Evolutionary conservation across 2,329 filamentous ascomycete genomes (phyloP), one percentile per base, ranked within the genome.

Genomic region (Davidsoniella virescens): DNA sequence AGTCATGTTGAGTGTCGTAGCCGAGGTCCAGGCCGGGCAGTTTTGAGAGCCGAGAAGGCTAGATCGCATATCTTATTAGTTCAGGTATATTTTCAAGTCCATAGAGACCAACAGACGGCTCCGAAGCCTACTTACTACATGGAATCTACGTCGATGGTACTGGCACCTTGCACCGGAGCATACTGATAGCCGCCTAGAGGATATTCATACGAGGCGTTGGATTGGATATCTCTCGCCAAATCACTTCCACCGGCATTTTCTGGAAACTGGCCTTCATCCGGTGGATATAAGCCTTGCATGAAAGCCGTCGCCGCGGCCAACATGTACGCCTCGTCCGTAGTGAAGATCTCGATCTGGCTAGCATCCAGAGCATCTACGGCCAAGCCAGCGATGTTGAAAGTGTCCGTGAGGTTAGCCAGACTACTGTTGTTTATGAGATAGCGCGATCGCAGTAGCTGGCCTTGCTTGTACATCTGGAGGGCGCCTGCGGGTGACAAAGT

Each of bases 281-380:
- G 84, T 2, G 87, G 87, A 60, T 94, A 94, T 3, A 94, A 69
- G 4, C 82, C 87, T 61, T 94, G 87, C 57, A 92, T 66, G 63
- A 94, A 93, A 0, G 81, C 86, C 47, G 76, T 68, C 33, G 84
- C 85, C 2, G 84, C 79, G 54, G 73, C 79, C 47, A 78, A 75
- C 29, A 88, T 59, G 58, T 65, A 71, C 23, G 63, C 60, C 47
- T 71, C 66, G 4, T 63, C 59, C 36, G 60, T 66, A 17, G 68
- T 65, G 29, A 65, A 55, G 33, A 73, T 56, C 29, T 61, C 59
- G 16, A 78, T 56, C 56, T 75, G 68, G 2, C 52, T 56, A 52
- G 72, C 73, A 57, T 75, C 66, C 44, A 78, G 67, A n/a, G 63
- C 62, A 52, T 70, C 59, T 7, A 56, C 46, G 16, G 63, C 57